A percentile compares a stretch with the other conserved stretches of the same genome.
Conservation (phyloP, 2,329 filamentous ascomycete species). For the Cladobotryum mycophilum region DNA sequence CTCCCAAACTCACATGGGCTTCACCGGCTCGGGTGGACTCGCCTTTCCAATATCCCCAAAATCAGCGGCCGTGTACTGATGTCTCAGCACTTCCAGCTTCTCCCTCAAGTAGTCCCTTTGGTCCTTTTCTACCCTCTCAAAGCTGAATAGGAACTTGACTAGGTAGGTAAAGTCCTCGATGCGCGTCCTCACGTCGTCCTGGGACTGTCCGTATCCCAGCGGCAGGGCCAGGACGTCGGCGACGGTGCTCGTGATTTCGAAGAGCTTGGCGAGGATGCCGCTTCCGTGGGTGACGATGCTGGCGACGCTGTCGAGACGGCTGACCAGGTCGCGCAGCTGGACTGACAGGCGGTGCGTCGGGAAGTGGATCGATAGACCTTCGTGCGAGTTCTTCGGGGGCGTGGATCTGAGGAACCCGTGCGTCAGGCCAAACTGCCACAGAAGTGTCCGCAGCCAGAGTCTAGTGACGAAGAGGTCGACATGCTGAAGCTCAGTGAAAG, state of each 20-base stretch:
- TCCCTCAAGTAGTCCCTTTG: conserved; percentile 36
- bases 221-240: conserved; percentile 52
- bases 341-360: conserved; percentile 32
- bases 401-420: conserved; percentile 31
- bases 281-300: conserved; percentile 50
- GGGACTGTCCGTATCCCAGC: conserved; percentile 28
- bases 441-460: conserved; percentile 35
- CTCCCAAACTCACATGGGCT: no score
- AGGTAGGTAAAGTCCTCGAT: conserved; percentile 50
- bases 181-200: conserved; percentile 39
- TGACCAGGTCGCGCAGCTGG: conserved; percentile 33
- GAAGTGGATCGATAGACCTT: conserved; percentile 34
- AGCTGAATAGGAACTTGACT: conserved; percentile 43
- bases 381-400: conserved; percentile 26
- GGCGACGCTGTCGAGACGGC: conserved; percentile 27
- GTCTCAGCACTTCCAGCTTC: conserved; percentile 31
- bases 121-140: conserved; percentile 41
- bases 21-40: conserved; percentile 13
- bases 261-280: conserved; percentile 52
- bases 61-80: conserved; percentile 25
- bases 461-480: conserved; percentile 36
- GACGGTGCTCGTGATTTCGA: conserved; percentile 55
- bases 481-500: conserved; percentile 33
- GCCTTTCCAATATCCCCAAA: conserved; percentile 20
- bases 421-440: conserved; percentile 37